Evolutionary conservation across 495 filamentous ascomycete species (phyloP).

Genomic region (Glonium stellatum): DNA sequence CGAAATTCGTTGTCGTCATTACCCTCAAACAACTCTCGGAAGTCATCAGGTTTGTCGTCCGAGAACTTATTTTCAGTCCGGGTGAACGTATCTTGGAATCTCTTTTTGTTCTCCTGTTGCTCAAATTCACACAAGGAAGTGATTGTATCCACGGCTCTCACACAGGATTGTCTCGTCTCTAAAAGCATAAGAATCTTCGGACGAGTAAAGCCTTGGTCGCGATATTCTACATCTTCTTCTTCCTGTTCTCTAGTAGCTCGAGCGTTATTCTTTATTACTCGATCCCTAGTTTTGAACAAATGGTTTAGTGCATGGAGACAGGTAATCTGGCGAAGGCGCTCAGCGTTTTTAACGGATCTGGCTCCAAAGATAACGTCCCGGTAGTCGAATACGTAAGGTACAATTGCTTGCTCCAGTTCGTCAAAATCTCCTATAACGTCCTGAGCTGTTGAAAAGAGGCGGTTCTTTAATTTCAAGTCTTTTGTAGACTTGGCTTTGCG

Average conservation of each 20-base stretch:
- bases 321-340: slow-evolving; percentile 60
- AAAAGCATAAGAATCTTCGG: slow-evolving; percentile 87
- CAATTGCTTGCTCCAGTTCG: slow-evolving; percentile 45
- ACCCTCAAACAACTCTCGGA: slow-evolving; percentile 81
- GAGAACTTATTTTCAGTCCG: slow-evolving; percentile 56
- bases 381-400: slow-evolving; percentile 64
- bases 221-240: slow-evolving; percentile 59
- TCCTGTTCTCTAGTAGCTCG: slow-evolving; percentile 51
- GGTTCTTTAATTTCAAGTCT: slow-evolving; percentile 58
- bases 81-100: slow-evolving; percentile 75
- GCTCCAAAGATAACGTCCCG: slow-evolving; percentile 71
- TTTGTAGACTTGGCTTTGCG: slow-evolving; percentile 14
- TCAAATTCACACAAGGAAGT: slow-evolving; percentile 67
- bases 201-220: slow-evolving; percentile 92
- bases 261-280: slow-evolving; percentile 84
- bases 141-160: slow-evolving; percentile 67
- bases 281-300: slow-evolving; percentile 85
- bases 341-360: slow-evolving; percentile 58
- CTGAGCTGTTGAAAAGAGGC: slow-evolving; percentile 37
- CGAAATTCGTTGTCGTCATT: slow-evolving; percentile 97
- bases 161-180: slow-evolving; percentile 79
- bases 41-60: slow-evolving; percentile 74
- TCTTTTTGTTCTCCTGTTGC: slow-evolving; percentile 91
- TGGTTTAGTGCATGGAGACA: slow-evolving; percentile 85
- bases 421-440: slow-evolving; percentile 40